phyloP scores from a whole-genome alignment of 176 grass and related monocot species.

The Avena atlantica region DNA sequence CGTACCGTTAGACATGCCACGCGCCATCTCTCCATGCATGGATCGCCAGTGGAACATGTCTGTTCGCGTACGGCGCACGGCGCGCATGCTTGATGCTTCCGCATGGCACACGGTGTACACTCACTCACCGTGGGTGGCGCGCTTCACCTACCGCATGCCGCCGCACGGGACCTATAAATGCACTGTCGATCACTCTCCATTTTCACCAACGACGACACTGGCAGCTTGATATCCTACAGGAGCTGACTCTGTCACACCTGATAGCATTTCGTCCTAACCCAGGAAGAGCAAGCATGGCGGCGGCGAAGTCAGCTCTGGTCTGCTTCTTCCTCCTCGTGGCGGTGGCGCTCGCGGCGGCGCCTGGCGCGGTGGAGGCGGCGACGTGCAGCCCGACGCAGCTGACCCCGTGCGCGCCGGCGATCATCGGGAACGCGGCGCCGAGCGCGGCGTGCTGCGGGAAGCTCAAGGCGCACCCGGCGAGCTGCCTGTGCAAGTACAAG shows the following conservation, averaged over 20 bases:
- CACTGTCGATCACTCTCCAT: background rate
- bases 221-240: background rate
- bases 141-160: background rate
- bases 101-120: background rate
- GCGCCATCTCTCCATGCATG: background rate
- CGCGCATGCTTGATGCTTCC: constrained; percentile 6
- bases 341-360: constrained; percentile 7
- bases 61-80: no score
- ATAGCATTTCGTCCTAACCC: no score
- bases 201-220: background rate
- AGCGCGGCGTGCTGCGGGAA: constrained; percentile 64
- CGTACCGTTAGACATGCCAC: background rate
- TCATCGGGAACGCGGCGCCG: constrained; percentile 63
- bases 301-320: constrained; percentile 30
- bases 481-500: constrained; percentile 91
- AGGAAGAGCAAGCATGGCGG: constrained; percentile 17
- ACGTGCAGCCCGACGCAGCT: constrained; percentile 71
- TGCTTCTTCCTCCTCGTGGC: constrained; percentile 29
- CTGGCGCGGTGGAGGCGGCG: constrained; percentile 24
- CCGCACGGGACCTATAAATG: constrained; percentile 11
- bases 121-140: background rate
- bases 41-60: background rate
- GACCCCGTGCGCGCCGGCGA: constrained; percentile 69
- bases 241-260: no score
- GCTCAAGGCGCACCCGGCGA: constrained; percentile 74